These are phyloP conservation scores for Cutaneotrichosporon sp. DNA, from an alignment of 1,284 basidiomycete species.

Conservation along the genomic window DNA sequence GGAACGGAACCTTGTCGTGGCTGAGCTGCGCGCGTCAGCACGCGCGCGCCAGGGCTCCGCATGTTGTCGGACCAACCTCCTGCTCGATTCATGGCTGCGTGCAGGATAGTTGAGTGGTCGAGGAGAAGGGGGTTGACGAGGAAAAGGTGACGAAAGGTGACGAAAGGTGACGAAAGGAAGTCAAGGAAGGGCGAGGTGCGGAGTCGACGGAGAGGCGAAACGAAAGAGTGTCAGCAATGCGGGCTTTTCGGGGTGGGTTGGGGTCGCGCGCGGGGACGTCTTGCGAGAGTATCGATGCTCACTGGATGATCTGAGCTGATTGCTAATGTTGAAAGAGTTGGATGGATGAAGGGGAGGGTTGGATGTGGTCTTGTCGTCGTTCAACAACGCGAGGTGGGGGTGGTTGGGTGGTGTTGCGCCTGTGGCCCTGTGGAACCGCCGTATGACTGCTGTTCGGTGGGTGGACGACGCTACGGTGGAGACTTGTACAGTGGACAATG, in stretches of 20 bases:
- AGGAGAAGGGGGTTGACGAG: not conserved
- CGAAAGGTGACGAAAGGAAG: not conserved
- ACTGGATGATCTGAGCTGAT: not conserved
- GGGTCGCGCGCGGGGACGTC: not conserved
- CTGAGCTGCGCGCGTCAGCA: constrained; percentile 12
- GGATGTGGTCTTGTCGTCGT: no score
- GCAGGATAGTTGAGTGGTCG: not conserved
- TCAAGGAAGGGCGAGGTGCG: no score
- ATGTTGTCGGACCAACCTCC: constrained; percentile 9
- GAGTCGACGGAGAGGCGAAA: not conserved
- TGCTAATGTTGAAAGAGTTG: not conserved
- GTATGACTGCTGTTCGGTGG: no score
- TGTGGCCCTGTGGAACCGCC: no score
- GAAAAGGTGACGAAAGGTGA: no score
- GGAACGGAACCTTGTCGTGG: constrained; percentile 14
- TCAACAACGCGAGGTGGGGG: no score
- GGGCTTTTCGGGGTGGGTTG: not conserved
- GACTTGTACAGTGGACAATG: no score
- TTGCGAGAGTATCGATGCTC: not conserved
- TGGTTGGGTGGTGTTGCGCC: no score
- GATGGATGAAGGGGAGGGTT: not conserved
- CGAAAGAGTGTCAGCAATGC: not conserved
- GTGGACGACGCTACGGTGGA: no score
- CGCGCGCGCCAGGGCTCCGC: not conserved
- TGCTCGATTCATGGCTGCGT: constrained; percentile 20